Percentiles rank a stretch among this genome's conserved stretches.
Evolutionary conservation across 2,329 filamentous ascomycete genomes (phyloP).

Genomic region (Colletotrichum aenigma): DNA sequence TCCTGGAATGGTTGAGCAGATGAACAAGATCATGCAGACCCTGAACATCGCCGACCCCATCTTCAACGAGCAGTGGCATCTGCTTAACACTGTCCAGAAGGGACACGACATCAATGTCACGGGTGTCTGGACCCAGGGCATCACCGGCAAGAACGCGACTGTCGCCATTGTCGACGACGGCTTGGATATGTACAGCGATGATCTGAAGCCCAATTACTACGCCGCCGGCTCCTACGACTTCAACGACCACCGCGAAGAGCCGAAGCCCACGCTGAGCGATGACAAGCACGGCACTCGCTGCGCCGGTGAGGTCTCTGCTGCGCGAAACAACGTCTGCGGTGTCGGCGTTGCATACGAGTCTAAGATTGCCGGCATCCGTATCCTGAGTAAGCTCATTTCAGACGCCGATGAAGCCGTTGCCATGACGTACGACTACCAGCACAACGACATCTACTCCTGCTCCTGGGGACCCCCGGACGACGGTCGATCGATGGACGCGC

Average conservation of each 20-base stretch:
- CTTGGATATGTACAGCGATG: constrained; percentile 92
- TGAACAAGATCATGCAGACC: constrained; percentile 63
- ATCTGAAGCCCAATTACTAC: constrained; percentile 93
- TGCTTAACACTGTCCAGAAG: constrained; percentile 79
- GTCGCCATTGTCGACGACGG: constrained; percentile 97
- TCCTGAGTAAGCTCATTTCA: constrained; percentile 87
- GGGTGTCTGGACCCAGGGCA: constrained; percentile 85
- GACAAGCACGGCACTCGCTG: constrained; percentile 93
- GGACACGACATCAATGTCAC: constrained; percentile 98
- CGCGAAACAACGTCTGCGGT: constrained; percentile 90
- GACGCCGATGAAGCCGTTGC: constrained; percentile 92
- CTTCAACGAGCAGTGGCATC: constrained; percentile 94
- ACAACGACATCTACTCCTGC: constrained; percentile 97
- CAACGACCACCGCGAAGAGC: constrained; percentile 82
- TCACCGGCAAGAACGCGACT: constrained; percentile 87
- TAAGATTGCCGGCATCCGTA: constrained; percentile 88
- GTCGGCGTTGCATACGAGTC: constrained; percentile 95
- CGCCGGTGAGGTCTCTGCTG: constrained; percentile 91
- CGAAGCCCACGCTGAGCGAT: constrained; percentile 80
- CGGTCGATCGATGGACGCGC: constrained; percentile 90
- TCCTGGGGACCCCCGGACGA: constrained; percentile 98
- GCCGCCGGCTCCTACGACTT: constrained; percentile 93
- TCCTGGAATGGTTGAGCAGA: constrained; percentile 56
- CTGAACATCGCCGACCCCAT: constrained; percentile 89
- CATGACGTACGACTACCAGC: constrained; percentile 88